Evolutionary conservation across 2,329 filamentous ascomycete species (phyloP).

Genomic region (Aspergillus quadrilineatus): DNA sequence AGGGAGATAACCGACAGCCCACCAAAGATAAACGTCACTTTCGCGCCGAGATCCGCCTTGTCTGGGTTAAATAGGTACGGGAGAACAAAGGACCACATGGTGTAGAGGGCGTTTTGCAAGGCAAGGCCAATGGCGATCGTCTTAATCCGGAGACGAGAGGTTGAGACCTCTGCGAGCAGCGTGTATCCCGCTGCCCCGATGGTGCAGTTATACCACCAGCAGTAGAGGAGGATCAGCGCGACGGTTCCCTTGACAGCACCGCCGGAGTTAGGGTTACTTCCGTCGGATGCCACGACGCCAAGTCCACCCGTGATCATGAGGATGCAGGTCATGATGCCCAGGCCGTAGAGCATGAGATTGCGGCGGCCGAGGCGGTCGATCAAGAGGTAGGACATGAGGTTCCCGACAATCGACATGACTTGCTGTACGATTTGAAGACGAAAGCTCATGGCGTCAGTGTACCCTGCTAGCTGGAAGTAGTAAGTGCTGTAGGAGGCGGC

Average conservation of each 20-base stretch:
- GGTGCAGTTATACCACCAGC: conserved; percentile 15
- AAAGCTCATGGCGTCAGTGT: conserved; percentile 7
- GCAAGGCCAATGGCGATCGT: conserved; percentile 14
- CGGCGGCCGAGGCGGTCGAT: conserved; percentile 12
- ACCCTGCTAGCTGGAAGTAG: conserved; percentile 12
- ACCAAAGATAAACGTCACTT: conserved; percentile 31
- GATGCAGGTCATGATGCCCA: conserved; percentile 7
- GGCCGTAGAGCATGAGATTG: conserved; percentile 8
- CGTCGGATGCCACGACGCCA: conserved; percentile 3
- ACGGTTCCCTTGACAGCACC: conserved; percentile 13
- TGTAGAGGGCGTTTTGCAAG: conserved; percentile 11
- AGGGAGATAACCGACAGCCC: conserved; percentile 22
- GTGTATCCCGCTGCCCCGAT: conserved; percentile 14
- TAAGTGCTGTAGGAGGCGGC: conserved; percentile 6
- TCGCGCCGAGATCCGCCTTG: conserved; percentile 26
- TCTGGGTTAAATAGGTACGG: conserved; percentile 17
- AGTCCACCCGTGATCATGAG: conserved; percentile 11
- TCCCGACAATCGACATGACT: conserved; percentile 7
- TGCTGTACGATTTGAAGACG: conserved; percentile 11
- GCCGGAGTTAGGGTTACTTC: neutral
- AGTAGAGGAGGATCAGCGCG: conserved; percentile 16
- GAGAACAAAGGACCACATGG: conserved; percentile 15
- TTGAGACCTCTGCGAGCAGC: conserved; percentile 14
- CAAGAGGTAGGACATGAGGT: conserved; percentile 9
- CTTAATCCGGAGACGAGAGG: conserved; percentile 12